Evolutionary conservation across 257 asterid genomes (phyloP), one percentile per base, ranked within the genome.

Genomic region (Solanum rostratum): DNA sequence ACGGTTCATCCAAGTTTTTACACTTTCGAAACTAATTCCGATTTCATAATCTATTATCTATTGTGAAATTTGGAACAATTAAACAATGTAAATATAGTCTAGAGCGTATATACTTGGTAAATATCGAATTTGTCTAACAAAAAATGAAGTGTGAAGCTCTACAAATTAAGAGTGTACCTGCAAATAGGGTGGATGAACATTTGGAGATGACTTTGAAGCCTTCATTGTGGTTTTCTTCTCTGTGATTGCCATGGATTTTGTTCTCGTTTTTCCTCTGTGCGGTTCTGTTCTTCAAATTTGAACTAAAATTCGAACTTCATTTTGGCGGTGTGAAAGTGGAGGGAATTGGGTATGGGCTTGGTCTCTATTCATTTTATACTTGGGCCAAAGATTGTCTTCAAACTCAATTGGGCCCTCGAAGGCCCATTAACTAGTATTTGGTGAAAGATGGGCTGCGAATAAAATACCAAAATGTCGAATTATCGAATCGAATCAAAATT

Each of bases 141-240:
- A 30, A 66, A 66, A 15, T 2, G 41, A 66, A 66, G 3, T 66
- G 10, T 66, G 14, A 66, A 33, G 24, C 71, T 19, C 29, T 69
- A 37, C 0, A 69, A 37, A 18, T 69, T 19, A 2, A 37, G 20
- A 63, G 3, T 16, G 2, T 16, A 33, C 76, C 76, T 33, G 49
- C 0, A 68, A 68, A 68, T 33, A 68, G 10, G 15, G 27, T 8
- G 49, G 76, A 68, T 80, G 70, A 55, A 84, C 45, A 19, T 16
- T 68, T 68, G 90, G 41, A 70, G 83, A 68, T 15, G 90, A 87
- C 66, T 27, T 76, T 85, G 71, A 30, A 22, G 73, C 46, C 81
- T 53, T 86, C 33, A 53, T 16, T 3, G 83, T 45, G 63, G 88
- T 45, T 70, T 29, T 83, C 88, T 92, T 91, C 90, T 85, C 90